A percentile compares a stretch with the other conserved stretches of the same genome.
These are phyloP conservation scores for Aurinia saxatilis DNA, from an alignment of 345 rosid genomes.

Conservation along the genomic window DNA sequence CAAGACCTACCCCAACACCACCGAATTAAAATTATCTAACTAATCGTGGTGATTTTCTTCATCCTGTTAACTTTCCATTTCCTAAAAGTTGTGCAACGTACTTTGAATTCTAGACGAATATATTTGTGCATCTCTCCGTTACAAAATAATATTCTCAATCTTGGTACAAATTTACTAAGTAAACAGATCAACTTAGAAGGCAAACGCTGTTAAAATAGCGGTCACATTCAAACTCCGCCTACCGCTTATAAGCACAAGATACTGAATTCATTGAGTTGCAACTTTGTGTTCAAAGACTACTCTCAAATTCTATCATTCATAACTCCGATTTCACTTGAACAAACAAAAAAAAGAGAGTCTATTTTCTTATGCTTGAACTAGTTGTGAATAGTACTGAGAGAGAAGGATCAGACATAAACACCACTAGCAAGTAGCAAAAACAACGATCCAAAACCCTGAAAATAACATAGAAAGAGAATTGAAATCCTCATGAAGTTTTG, in stretches of 20 bases:
- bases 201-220: not conserved
- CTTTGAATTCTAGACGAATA: too few species aligned
- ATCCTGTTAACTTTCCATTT: too few species aligned
- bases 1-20: too few species aligned
- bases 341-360: not conserved
- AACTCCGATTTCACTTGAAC: slow-evolving; percentile 2
- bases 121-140: too few species aligned
- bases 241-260: not conserved
- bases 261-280: not conserved
- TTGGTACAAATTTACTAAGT: not conserved
- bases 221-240: not conserved
- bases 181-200: not conserved
- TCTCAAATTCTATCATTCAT: slow-evolving; percentile 7
- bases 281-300: not conserved
- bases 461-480: not conserved
- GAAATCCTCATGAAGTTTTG: not conserved
- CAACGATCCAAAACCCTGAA: slow-evolving; percentile 94
- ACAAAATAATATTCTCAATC: not conserved
- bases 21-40: too few species aligned
- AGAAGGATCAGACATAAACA: slow-evolving; percentile 55
- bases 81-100: too few species aligned
- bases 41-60: too few species aligned
- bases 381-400: not conserved
- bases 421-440: slow-evolving; percentile 87
- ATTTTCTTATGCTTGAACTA: not conserved